Conservation (phyloP, 2,329 filamentous ascomycete species). For the Alternaria triticimaculans region DNA sequence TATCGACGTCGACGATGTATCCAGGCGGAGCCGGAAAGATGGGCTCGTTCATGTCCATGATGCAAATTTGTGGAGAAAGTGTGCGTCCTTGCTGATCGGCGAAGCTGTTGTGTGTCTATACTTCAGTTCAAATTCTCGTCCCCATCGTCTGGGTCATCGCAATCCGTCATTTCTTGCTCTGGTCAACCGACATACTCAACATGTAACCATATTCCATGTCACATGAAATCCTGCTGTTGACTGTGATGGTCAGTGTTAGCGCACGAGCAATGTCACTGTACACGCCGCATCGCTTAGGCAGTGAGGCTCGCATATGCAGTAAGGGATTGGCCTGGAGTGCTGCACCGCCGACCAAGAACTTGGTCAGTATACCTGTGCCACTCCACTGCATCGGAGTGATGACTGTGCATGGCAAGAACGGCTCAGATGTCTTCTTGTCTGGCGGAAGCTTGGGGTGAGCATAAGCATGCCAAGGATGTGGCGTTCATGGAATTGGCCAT, state of each 20-base stretch:
- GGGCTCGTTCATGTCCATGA: constrained; percentile 16
- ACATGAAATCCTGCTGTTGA: background rate
- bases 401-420: background rate
- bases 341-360: background rate
- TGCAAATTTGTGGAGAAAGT: background rate
- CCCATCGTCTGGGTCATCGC: background rate
- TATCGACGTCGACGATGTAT: constrained; percentile 35
- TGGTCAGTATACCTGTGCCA: background rate
- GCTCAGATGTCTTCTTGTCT: background rate
- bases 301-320: background rate
- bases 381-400: background rate
- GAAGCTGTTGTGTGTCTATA: background rate
- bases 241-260: background rate
- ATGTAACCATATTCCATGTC: background rate
- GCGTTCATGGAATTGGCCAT: background rate
- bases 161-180: background rate
- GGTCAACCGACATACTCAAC: background rate
- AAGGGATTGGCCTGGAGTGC: background rate
- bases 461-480: background rate
- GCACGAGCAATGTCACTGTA: background rate
- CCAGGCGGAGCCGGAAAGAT: constrained; percentile 32
- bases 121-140: background rate
- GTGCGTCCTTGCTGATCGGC: background rate
- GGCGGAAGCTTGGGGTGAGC: background rate
- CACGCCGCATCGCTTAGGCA: background rate